These are phyloP conservation scores for Taiwanofungus camphoratus DNA, from an alignment of 1,284 basidiomycete species.

Conservation along the genomic window DNA sequence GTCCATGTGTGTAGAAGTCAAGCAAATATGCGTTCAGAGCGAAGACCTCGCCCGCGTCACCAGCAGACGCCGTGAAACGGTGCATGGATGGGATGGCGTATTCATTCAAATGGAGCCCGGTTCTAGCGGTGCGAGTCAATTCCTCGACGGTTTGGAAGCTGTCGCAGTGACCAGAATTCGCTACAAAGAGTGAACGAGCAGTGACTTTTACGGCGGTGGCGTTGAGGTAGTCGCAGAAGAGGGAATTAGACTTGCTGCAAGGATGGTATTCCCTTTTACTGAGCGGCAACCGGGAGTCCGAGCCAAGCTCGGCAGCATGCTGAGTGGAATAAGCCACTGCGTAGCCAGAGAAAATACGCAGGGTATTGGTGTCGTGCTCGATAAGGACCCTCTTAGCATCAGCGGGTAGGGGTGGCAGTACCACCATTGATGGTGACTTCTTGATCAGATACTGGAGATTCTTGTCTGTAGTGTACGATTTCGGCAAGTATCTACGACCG, in stretches of 20 bases:
- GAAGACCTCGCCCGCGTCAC: conserved; percentile 22
- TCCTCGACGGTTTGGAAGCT: conserved; percentile 44
- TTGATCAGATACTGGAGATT: conserved; percentile 32
- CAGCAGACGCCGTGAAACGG: conserved; percentile 28
- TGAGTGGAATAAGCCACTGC: conserved; percentile 42
- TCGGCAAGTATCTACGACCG: conserved; percentile 46
- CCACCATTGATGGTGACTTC: conserved; percentile 49
- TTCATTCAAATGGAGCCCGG: conserved; percentile 49
- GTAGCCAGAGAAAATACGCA: conserved; percentile 49
- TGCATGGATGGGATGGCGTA: conserved; percentile 54
- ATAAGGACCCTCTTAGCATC: conserved; percentile 36
- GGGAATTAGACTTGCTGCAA: conserved; percentile 7
- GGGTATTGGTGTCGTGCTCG: conserved; percentile 45
- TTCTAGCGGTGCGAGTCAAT: conserved; percentile 44
- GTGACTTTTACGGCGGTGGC: conserved; percentile 32
- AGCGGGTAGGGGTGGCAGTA: conserved; percentile 45
- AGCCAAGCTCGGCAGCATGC: conserved; percentile 30
- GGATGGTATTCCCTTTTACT: conserved; percentile 27
- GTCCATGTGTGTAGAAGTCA: conserved; percentile 65
- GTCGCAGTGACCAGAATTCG: conserved; percentile 59
- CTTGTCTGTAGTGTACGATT: conserved; percentile 33
- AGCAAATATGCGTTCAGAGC: conserved; percentile 58
- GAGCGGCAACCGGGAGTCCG: conserved; percentile 42
- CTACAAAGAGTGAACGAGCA: conserved; percentile 53
- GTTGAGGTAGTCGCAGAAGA: conserved; percentile 32